A percentile compares a stretch with the other conserved stretches of the same genome.
Evolutionary conservation across 805 yeast species (phyloP).

Genomic region (Barnettozyma californica): DNA sequence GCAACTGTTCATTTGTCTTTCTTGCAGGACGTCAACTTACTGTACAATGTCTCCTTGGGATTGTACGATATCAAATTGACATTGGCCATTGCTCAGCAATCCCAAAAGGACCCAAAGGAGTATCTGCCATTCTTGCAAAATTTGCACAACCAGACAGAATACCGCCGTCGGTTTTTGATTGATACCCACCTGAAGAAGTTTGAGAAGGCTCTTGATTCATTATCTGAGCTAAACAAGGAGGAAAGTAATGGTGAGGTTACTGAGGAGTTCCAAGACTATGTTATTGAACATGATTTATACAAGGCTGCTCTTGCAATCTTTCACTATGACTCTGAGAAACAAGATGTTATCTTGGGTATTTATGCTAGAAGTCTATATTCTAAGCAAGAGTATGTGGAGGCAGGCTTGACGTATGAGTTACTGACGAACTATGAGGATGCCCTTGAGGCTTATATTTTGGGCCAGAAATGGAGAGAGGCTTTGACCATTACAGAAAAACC

Average conservation of each 20-base stretch:
- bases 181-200: slow-evolving; percentile 71
- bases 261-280: slow-evolving; percentile 62
- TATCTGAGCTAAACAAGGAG: slow-evolving; percentile 42
- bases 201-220: slow-evolving; percentile 63
- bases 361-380: slow-evolving; percentile 62
- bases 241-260: slow-evolving; percentile 28
- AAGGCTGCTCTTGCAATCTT: slow-evolving; percentile 60
- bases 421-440: slow-evolving; percentile 55
- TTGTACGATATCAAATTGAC: slow-evolving; percentile 79
- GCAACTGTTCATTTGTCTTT: slow-evolving; percentile 81
- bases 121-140: slow-evolving; percentile 87
- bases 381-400: slow-evolving; percentile 57
- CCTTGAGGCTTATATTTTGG: slow-evolving; percentile 60
- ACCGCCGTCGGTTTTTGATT: slow-evolving; percentile 67
- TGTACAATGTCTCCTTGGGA: slow-evolving; percentile 77
- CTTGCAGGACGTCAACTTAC: slow-evolving; percentile 78
- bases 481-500: slow-evolving; percentile 48
- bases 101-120: slow-evolving; percentile 97
- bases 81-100: slow-evolving; percentile 84
- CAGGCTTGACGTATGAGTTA: slow-evolving; percentile 75
- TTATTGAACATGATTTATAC: slow-evolving; percentile 64
- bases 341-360: slow-evolving; percentile 45
- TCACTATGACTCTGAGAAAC: slow-evolving; percentile 50
- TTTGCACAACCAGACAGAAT: slow-evolving; percentile 59
- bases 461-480: slow-evolving; percentile 84